These are phyloP conservation scores for Fusarium guadeloupense DNA, from an alignment of 2,329 filamentous ascomycete genomes.

Conservation along the genomic window DNA sequence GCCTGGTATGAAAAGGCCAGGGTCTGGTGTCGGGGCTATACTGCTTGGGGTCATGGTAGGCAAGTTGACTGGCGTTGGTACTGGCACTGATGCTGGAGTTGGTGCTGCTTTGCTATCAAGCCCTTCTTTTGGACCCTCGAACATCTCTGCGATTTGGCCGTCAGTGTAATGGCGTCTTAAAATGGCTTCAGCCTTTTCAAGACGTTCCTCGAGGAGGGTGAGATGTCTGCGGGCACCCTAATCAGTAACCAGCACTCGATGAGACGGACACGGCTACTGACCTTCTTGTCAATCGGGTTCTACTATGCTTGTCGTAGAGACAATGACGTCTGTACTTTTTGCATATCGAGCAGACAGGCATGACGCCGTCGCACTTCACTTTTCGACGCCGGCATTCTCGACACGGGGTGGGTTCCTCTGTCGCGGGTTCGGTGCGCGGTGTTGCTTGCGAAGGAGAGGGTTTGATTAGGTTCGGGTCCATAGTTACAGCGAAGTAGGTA, in stretches of 20 bases:
- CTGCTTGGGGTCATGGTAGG: constrained; percentile 1
- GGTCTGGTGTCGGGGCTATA: constrained; percentile 5
- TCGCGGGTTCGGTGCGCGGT: not conserved
- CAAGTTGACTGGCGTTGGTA: constrained; percentile 9
- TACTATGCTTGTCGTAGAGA: constrained; percentile 30
- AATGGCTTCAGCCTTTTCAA: constrained; percentile 34
- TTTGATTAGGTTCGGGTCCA: constrained; percentile 6
- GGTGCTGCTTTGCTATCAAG: constrained; percentile 1
- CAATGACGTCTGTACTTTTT: constrained; percentile 28
- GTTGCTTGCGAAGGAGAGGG: too few species aligned
- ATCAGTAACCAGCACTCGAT: constrained; percentile 1
- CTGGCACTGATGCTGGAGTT: constrained; percentile 1
- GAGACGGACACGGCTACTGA: not conserved
- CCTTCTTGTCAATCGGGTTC: constrained; percentile 28
- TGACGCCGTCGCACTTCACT: constrained; percentile 31
- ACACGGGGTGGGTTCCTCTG: constrained; percentile 25
- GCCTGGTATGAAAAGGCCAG: constrained; percentile 5
- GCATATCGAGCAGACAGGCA: constrained; percentile 28
- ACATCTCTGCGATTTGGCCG: constrained; percentile 30
- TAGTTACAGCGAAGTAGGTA: not conserved
- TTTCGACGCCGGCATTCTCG: constrained; percentile 32
- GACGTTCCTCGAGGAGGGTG: constrained; percentile 31
- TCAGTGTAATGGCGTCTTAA: constrained; percentile 30
- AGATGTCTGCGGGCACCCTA: constrained; percentile 17
- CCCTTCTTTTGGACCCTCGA: constrained; percentile 22